Evolutionary conservation across 371 early-diverging fungal genomes (phyloP), one percentile per base, ranked within the genome.

Genomic region (Rhizopus arrhizus): DNA sequence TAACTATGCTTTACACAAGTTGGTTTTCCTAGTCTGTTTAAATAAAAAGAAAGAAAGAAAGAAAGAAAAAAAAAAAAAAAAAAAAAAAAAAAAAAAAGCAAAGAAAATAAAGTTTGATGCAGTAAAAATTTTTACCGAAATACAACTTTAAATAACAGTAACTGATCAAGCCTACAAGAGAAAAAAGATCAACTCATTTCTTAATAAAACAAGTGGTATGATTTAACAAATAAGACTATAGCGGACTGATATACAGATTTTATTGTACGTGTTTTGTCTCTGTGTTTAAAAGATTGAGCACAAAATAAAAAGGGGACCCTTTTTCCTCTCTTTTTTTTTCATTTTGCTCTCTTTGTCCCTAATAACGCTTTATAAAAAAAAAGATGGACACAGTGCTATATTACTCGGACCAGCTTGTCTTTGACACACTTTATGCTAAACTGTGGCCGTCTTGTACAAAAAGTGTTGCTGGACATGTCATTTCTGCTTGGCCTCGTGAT

Each of bases 321-420:
- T 45, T 34, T 51, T 51, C 10, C 12, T 29, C 42, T 53, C 29
- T 53, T 52, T 46, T 16, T 11, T 54, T 28, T 53, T 35, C 35
- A 40, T 22, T 22, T 22, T 22, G 22, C 22, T n/a, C n/a, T n/a
- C n/a, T 0, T 22, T 22, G 22, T 22, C 22, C 22, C 22, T 22
- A 22, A 22, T 22, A 22, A 22, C 22, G 2, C 22, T 22, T 0
- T 22, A 22, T 6, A n/a, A 42, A 43, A 7, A 56, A 45, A 34
- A 43, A 43, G 43, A 93, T 93, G 94, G 94, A 94, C 61, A 66
- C 84, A 33, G 78, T 88, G 13, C 79, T 94, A 62, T 79, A 87
- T 43, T 70, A 73, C 50, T 74, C 84, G 32, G 92, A 94, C 73
- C 65, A 77, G 13, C 72, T 73, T 53, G 61, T 83, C 48, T 71